A percentile compares a stretch with the other conserved stretches of the same genome.
Conservation (phyloP, 1,139 yeast species). For the Arxiozyma slooffiae region DNA sequence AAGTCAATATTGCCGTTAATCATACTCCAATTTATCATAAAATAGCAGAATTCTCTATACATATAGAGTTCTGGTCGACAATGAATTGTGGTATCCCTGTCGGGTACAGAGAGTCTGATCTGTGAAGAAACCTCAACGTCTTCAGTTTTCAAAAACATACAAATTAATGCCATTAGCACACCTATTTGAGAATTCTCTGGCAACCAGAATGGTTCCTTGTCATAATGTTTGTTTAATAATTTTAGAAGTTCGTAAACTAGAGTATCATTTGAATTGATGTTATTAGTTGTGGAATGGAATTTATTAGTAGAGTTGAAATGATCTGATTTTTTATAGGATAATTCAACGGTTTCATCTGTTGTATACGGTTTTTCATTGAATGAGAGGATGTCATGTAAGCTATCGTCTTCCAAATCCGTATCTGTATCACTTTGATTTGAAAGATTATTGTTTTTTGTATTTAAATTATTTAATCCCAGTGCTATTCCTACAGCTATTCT, state of each 20-base stretch:
- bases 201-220: conserved; percentile 55
- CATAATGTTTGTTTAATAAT: conserved; percentile 54
- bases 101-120: conserved; percentile 8
- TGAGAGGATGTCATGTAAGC: background rate
- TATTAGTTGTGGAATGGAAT: no score
- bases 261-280: background rate
- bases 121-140: conserved; percentile 45
- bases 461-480: conserved; percentile 77
- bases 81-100: conserved; percentile 37
- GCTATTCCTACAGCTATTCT: conserved; percentile 83
- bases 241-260: conserved; percentile 35
- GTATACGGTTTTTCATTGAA: background rate
- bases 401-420: background rate
- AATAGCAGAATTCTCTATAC: conserved; percentile 56
- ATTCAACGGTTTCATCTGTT: background rate
- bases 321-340: background rate
- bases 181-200: conserved; percentile 74
- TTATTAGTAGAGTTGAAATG: background rate
- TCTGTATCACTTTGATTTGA: background rate
- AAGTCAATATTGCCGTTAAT: conserved; percentile 48
- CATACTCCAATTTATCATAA: conserved; percentile 70
- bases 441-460: conserved; percentile 31
- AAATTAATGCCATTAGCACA: conserved; percentile 63
- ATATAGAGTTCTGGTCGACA: conserved; percentile 70
- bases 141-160: conserved; percentile 64